Conservation (phyloP, 768 basidiomycete species). For the Phylloporus sp. region DNA sequence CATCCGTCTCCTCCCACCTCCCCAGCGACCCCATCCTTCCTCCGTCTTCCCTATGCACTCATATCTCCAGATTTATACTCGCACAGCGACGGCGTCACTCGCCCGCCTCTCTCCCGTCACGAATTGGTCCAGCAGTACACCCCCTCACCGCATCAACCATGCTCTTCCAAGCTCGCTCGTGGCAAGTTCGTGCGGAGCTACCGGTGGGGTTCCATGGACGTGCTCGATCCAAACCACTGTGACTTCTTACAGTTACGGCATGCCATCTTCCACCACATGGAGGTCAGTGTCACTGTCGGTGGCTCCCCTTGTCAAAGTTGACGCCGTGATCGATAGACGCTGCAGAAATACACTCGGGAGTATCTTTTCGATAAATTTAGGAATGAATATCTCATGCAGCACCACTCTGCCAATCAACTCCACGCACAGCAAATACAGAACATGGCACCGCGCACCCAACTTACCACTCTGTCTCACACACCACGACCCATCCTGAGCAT, state of each 20-base stretch:
- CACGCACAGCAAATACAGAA: slow-evolving; percentile 41
- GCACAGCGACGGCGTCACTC: slow-evolving; percentile 73
- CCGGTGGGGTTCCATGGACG: slow-evolving; percentile 82
- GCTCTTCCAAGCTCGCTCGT: slow-evolving; percentile 42
- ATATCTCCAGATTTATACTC: slow-evolving; percentile 81
- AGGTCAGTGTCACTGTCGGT: slow-evolving; percentile 46
- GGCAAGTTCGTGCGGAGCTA: slow-evolving; percentile 69
- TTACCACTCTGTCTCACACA: slow-evolving; percentile 30
- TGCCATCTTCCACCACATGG: slow-evolving; percentile 85
- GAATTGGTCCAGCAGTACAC: slow-evolving; percentile 73
- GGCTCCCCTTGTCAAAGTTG: slow-evolving; percentile 12
- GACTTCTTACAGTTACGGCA: slow-evolving; percentile 75
- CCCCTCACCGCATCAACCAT: slow-evolving; percentile 45
- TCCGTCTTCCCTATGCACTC: slow-evolving; percentile 78
- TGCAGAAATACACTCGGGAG: slow-evolving; percentile 80
- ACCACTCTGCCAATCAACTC: slow-evolving; percentile 44
- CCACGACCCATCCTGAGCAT: slow-evolving; percentile 58
- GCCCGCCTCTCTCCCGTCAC: slow-evolving; percentile 54
- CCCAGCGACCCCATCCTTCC: slow-evolving; percentile 52
- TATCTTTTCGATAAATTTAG: slow-evolving; percentile 79
- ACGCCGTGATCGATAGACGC: slow-evolving; percentile 46
- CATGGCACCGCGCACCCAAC: slow-evolving; percentile 31
- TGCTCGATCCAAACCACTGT: slow-evolving; percentile 71
- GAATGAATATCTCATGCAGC: slow-evolving; percentile 50
- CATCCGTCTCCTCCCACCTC: slow-evolving; percentile 64